Conservation (phyloP, 768 basidiomycete genomes). For the Daedaleopsis sinensis region DNA sequence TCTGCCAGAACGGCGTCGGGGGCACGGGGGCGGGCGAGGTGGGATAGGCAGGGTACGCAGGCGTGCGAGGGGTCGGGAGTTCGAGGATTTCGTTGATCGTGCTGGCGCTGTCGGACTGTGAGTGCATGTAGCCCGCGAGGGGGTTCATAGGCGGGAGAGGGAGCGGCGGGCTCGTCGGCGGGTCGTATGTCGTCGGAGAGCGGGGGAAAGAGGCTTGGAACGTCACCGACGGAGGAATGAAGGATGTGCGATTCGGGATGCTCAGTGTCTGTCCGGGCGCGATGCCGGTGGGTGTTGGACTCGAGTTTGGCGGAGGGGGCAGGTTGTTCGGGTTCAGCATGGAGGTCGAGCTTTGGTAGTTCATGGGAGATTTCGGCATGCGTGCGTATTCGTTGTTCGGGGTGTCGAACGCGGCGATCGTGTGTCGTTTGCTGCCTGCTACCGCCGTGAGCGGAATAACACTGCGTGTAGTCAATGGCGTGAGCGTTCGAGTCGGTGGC, state of each 20-base stretch:
- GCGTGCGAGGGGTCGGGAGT: slow-evolving; percentile 50
- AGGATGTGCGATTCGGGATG: slow-evolving; percentile 22
- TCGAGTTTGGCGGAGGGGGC: slow-evolving; percentile 19
- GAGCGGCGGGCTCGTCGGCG: slow-evolving; percentile 29
- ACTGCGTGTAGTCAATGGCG: slow-evolving; percentile 38
- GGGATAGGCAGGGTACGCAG: slow-evolving; percentile 60
- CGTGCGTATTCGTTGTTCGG: slow-evolving; percentile 30
- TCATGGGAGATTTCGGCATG: slow-evolving; percentile 30
- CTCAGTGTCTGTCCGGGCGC: slow-evolving; percentile 12
- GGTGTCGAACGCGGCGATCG: slow-evolving; percentile 41
- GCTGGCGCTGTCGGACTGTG: slow-evolving; percentile 23
- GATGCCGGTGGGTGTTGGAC: slow-evolving; percentile 18
- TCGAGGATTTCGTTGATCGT: slow-evolving; percentile 17
- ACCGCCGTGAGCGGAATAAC: slow-evolving; percentile 34
- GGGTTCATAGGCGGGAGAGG: slow-evolving; percentile 34
- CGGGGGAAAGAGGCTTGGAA: slow-evolving; percentile 37
- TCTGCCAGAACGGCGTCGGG: slow-evolving; percentile 55
- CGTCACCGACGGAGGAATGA: slow-evolving; percentile 39
- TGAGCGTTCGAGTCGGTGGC: slow-evolving; percentile 16
- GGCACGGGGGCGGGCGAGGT: slow-evolving; percentile 57
- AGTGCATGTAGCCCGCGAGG: slow-evolving; percentile 6
- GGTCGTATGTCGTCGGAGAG: slow-evolving; percentile 58
- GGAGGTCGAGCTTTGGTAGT: slow-evolving; percentile 33
- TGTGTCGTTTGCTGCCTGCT: slow-evolving; percentile 63
- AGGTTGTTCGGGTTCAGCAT: slow-evolving; percentile 34